Base-by-base conservation (phyloP, 306 rosid species). In the Cajanus cajan region DNA sequence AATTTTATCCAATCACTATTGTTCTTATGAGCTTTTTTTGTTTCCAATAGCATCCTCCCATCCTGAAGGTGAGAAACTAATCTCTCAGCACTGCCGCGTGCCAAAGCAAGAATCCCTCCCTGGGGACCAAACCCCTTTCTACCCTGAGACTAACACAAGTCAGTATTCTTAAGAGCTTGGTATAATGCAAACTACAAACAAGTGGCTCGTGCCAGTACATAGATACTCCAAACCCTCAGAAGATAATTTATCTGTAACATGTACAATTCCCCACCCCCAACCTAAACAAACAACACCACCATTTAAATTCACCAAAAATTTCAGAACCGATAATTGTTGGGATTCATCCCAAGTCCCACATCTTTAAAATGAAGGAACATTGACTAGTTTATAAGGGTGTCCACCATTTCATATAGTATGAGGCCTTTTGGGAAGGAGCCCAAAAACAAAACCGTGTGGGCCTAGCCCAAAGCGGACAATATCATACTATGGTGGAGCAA, bases 251-350 rank as follows among this genome's bases (percentile, higher is more conserved):
- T 89, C 92, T 2, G 92, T 92, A 75, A 81, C 83, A 10, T 50
- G 57, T 50, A 93, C 97, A 83, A 92, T 92, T 97, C 78, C 80
- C 85, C 82, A 40, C 98, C 98, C 50, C 96, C 97, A 66, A 90
- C 97, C 97, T 94, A 19, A 55, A 22, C 78, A 61, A 76, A 67
- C 28, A 78, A 54, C 67, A 1, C 41, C 28, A 39, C 39, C 55
- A 51, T 68, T 43, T 14, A 58, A 41, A 83, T 79, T 47, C 51
- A 45, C 41, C 66, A 57, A 34, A 57, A 62, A 70, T 51, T 68
- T 57, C 41, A 31, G 54, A 65, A 52, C 15, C 21, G 39, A 8
- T 15, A 66, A 47, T 68, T n/a, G n/a, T n/a, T n/a, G n/a, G n/a
- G n/a, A n/a, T n/a, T n/a, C n/a, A n/a, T n/a, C n/a, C n/a, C n/a